phyloP scores from a whole-genome alignment of 1,284 basidiomycete species.

The Polyporus tsugae region DNA sequence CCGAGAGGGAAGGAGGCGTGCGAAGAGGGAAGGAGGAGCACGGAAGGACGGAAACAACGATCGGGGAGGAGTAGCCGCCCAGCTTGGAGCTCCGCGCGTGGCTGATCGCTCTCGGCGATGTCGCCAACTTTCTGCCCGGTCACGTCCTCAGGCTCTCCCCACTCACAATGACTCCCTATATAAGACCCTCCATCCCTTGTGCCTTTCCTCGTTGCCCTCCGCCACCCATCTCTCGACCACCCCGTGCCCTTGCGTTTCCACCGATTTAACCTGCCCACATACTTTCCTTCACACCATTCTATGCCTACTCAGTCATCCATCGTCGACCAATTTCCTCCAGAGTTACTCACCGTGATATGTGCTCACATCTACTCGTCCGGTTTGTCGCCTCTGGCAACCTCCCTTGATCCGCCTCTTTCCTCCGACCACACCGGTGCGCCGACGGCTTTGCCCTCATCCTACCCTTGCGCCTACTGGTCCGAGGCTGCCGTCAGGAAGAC shows the following conservation, averaged over 20 bases:
- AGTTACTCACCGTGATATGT: conserved; percentile 73
- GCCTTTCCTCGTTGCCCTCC: conserved; percentile 12
- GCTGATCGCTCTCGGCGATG: conserved; percentile 30
- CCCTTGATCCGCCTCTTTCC: conserved; percentile 73
- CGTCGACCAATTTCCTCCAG: conserved; percentile 56
- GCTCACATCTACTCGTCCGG: conserved; percentile 71
- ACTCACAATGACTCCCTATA: conserved; percentile 28
- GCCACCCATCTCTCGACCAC: conserved; percentile 4
- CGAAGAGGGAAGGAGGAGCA: conserved; percentile 25
- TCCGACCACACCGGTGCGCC: conserved; percentile 57
- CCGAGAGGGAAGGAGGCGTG: conserved; percentile 18
- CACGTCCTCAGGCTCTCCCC: conserved; percentile 25
- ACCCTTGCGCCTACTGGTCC: conserved; percentile 72
- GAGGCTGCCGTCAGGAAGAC: conserved; percentile 69
- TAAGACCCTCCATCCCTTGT: conserved; percentile 21
- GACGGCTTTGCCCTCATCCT: conserved; percentile 70
- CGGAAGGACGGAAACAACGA: conserved; percentile 17
- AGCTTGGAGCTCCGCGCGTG: conserved; percentile 15
- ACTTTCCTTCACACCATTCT: conserved; percentile 6
- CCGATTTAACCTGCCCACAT: neutral
- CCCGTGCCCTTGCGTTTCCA: neutral
- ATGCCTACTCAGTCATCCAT: conserved; percentile 33
- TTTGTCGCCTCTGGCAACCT: conserved; percentile 58
- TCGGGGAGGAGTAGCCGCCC: conserved; percentile 26
- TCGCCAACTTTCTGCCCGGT: conserved; percentile 24